Conservation (phyloP, 768 basidiomycete genomes). For the Panaeolus papilionaceus region DNA sequence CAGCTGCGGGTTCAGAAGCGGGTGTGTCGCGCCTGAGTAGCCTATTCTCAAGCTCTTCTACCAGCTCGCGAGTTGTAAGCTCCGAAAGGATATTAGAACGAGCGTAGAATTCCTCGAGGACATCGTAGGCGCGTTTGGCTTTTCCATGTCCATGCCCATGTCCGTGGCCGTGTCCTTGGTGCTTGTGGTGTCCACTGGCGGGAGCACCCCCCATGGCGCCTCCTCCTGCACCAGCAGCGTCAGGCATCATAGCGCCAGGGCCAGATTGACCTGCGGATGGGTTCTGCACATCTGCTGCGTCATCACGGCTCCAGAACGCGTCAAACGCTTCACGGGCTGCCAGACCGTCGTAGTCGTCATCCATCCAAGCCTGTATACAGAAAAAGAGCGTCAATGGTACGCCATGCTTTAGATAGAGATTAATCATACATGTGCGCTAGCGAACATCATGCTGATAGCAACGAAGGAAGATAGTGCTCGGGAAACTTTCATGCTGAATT, state of each 20-base stretch:
- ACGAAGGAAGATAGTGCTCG: neutral
- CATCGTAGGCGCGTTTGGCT: neutral
- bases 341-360: neutral
- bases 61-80: neutral
- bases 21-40: neutral
- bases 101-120: neutral
- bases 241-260: neutral
- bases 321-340: neutral
- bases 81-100: neutral
- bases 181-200: neutral
- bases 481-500: neutral
- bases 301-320: neutral
- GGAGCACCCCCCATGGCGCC: neutral
- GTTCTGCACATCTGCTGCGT: neutral
- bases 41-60: constrained; percentile 4
- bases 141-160: neutral
- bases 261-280: neutral
- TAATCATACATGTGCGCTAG: neutral
- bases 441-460: neutral
- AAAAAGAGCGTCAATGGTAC: neutral
- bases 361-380: neutral
- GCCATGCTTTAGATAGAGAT: neutral
- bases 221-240: neutral
- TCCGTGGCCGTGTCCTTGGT: neutral
- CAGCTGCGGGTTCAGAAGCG: neutral